These are phyloP conservation scores for Ceratobasidium sp. DNA, from an alignment of 1,284 basidiomycete genomes.

Conservation along the genomic window DNA sequence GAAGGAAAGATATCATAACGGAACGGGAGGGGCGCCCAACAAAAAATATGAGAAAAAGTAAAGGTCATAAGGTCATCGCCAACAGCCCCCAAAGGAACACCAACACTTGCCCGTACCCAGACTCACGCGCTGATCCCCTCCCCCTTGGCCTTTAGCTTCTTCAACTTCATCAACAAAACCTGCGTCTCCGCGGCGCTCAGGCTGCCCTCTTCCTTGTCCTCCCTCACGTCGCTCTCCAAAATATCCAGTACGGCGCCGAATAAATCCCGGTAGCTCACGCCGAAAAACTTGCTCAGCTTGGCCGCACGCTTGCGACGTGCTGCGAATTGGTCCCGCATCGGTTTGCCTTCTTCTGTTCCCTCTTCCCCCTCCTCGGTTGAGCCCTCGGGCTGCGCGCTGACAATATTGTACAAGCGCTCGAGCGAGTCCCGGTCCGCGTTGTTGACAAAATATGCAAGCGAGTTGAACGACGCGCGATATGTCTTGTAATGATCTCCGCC, in stretches of 20 bases:
- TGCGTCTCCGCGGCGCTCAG: conserved; percentile 53
- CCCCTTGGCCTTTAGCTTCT: conserved; percentile 67
- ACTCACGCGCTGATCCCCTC: conserved; percentile 52
- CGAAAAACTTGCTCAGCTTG: conserved; percentile 84
- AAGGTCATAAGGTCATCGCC: too few species aligned
- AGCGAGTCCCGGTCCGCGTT: conserved; percentile 77
- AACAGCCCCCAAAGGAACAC: too few species aligned
- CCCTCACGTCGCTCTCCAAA: conserved; percentile 79
- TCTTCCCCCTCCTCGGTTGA: conserved; percentile 48
- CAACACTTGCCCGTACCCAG: too few species aligned
- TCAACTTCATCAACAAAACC: conserved; percentile 71
- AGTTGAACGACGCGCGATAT: conserved; percentile 79
- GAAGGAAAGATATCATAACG: too few species aligned
- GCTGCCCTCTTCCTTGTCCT: conserved; percentile 52
- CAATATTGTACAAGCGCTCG: conserved; percentile 74
- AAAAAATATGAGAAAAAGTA: too few species aligned
- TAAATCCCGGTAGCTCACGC: conserved; percentile 79
- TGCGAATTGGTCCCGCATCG: conserved; percentile 62
- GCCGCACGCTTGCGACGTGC: conserved; percentile 74
- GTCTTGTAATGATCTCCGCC: conserved; percentile 64
- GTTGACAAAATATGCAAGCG: conserved; percentile 78
- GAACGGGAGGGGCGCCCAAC: too few species aligned
- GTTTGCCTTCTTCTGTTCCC: conserved; percentile 22
- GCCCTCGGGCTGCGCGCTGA: conserved; percentile 59
- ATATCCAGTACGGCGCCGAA: conserved; percentile 79